Evolutionary conservation across 2,329 filamentous ascomycete species (phyloP).

Genomic region (Colletotrichum eremochloae): DNA sequence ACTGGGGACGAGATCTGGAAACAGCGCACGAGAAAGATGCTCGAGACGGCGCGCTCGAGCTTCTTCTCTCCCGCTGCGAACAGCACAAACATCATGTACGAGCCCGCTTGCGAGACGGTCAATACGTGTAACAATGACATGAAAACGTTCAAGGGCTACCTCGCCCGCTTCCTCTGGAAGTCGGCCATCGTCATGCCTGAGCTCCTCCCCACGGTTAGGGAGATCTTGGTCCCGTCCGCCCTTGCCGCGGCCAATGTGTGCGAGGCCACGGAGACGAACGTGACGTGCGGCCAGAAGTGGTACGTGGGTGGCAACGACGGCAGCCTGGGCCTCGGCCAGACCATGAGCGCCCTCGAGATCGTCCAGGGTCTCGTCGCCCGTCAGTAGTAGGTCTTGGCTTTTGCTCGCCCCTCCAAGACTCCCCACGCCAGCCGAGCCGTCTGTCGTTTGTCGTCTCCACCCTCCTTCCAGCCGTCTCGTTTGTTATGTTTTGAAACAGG

Average conservation of each 20-base stretch:
- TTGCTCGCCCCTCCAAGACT: not conserved
- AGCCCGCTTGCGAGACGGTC: slow-evolving; percentile 73
- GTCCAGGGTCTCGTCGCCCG: slow-evolving; percentile 68
- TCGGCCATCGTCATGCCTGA: slow-evolving; percentile 69
- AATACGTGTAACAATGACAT: slow-evolving; percentile 73
- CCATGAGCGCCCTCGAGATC: slow-evolving; percentile 74
- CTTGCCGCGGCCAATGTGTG: slow-evolving; percentile 69
- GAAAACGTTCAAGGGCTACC: slow-evolving; percentile 77
- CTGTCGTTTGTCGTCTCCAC: not conserved
- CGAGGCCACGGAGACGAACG: slow-evolving; percentile 65
- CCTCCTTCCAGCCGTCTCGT: not conserved
- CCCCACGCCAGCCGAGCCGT: not conserved
- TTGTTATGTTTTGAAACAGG: too few species aligned
- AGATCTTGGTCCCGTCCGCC: slow-evolving; percentile 65
- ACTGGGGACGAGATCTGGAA: slow-evolving; percentile 68
- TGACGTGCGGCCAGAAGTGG: slow-evolving; percentile 74
- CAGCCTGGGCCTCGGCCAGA: slow-evolving; percentile 69
- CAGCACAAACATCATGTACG: slow-evolving; percentile 72
- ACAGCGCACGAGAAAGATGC: slow-evolving; percentile 64
- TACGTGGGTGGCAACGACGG: slow-evolving; percentile 70
- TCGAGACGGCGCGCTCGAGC: slow-evolving; percentile 60
- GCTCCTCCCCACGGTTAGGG: slow-evolving; percentile 61
- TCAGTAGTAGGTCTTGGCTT: slow-evolving; percentile 52
- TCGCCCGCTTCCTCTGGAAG: slow-evolving; percentile 74
- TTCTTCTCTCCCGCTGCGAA: slow-evolving; percentile 69